Evolutionary conservation across 768 basidiomycete genomes (phyloP).

Genomic region (Symmetrospora coprosmae): DNA sequence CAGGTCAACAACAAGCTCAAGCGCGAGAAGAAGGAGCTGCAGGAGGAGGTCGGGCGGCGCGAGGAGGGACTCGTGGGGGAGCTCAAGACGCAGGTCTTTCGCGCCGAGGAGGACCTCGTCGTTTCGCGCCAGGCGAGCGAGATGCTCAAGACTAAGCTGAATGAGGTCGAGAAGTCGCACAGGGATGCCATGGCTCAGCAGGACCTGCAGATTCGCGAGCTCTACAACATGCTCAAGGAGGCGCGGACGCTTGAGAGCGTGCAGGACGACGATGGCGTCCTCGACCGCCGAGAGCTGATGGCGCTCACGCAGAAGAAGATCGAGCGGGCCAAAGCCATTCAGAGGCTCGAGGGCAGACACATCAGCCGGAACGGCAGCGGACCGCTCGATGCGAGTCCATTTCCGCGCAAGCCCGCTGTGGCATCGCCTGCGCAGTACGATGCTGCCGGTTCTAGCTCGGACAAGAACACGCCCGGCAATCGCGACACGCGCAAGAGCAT

Average conservation of each 20-base stretch:
- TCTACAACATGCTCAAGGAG: conserved; percentile 86
- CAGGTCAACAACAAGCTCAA: conserved; percentile 51
- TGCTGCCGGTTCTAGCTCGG: conserved; percentile 24
- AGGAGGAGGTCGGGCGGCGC: conserved; percentile 66
- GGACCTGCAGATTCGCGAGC: conserved; percentile 79
- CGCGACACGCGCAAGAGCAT: conserved; percentile 34
- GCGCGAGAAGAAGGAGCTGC: conserved; percentile 65
- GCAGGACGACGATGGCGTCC: conserved; percentile 49
- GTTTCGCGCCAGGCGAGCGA: conserved; percentile 59
- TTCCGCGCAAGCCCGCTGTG: conserved; percentile 25
- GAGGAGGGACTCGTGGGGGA: conserved; percentile 69
- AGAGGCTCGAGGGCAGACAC: conserved; percentile 58
- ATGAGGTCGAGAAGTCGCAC: conserved; percentile 60
- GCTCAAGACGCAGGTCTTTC: conserved; percentile 55
- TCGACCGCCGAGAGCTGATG: conserved; percentile 71
- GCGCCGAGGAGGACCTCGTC: conserved; percentile 61
- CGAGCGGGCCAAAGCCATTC: conserved; percentile 68
- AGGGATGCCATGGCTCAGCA: conserved; percentile 76
- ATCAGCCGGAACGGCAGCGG: conserved; percentile 28
- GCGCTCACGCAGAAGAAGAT: conserved; percentile 65
- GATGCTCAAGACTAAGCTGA: conserved; percentile 55
- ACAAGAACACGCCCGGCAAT: conserved; percentile 28
- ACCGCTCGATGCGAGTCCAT: conserved; percentile 38
- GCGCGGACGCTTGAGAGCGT: conserved; percentile 58
- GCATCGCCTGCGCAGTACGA: no score